phyloP scores from a whole-genome alignment of 1,139 yeast species.

The Pichia sp. region DNA sequence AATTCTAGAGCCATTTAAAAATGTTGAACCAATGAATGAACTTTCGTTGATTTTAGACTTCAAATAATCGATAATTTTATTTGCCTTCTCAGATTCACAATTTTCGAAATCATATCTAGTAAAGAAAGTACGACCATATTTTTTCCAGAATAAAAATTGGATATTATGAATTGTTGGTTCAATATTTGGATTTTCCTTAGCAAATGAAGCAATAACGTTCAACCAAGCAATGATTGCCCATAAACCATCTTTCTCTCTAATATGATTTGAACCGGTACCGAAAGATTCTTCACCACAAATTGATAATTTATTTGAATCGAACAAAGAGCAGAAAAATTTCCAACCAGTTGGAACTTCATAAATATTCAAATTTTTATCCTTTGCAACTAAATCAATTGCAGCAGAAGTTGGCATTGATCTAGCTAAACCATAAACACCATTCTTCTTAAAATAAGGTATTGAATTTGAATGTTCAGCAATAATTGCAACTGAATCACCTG shows the following conservation, averaged over 20 bases:
- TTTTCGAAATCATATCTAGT: constrained; percentile 93
- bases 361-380: constrained; percentile 59
- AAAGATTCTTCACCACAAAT: constrained; percentile 98
- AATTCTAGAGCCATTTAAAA: constrained; percentile 39
- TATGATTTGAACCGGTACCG: constrained; percentile 96
- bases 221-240: constrained; percentile 99
- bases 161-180: constrained; percentile 67
- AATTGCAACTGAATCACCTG: constrained; percentile 97
- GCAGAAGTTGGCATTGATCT: constrained; percentile 97
- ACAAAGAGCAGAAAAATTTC: constrained; percentile 95
- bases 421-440: constrained; percentile 91
- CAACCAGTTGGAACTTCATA: constrained; percentile 99
- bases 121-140: constrained; percentile 95
- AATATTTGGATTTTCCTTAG: constrained; percentile 44
- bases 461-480: constrained; percentile 84
- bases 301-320: constrained; percentile 86
- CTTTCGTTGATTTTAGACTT: constrained; percentile 33
- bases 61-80: constrained; percentile 55
- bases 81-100: constrained; percentile 70
- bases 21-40: constrained; percentile 38
- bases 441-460: constrained; percentile 83
- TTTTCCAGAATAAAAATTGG: constrained; percentile 81
- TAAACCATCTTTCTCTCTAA: constrained; percentile 94
- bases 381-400: constrained; percentile 89
- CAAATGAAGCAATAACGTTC: constrained; percentile 81